A percentile compares a stretch with the other conserved stretches of the same genome.
These are phyloP conservation scores for Filobasidium wieringae DNA, from an alignment of 768 basidiomycete species.

Conservation along the genomic window DNA sequence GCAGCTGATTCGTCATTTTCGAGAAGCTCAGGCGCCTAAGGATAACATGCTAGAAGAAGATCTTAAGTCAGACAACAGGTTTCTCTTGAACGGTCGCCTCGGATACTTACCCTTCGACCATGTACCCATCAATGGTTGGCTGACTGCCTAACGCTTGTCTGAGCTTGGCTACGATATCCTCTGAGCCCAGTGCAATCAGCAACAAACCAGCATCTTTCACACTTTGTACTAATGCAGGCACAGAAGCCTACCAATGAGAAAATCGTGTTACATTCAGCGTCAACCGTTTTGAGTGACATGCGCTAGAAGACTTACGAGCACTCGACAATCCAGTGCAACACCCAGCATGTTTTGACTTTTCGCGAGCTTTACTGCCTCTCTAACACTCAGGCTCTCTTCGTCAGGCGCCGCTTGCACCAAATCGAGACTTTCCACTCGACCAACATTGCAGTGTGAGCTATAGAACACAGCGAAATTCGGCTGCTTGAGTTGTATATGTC, in stretches of 20 bases:
- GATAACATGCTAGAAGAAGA: no score
- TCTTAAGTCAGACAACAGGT: no score
- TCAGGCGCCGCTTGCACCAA: constrained; percentile 28
- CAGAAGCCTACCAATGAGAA: constrained; percentile 52
- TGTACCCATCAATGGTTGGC: constrained; percentile 16
- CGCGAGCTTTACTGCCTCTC: constrained; percentile 85
- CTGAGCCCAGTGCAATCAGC: constrained; percentile 66
- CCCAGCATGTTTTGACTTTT: constrained; percentile 86
- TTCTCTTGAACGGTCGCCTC: no score
- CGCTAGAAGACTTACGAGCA: constrained; percentile 61
- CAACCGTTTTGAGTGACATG: neutral
- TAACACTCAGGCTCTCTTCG: constrained; percentile 53
- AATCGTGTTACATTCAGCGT: neutral
- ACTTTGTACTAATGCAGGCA: constrained; percentile 77
- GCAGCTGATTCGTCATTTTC: no score
- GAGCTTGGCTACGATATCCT: constrained; percentile 40
- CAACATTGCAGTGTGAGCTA: constrained; percentile 69
- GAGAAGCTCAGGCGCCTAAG: no score
- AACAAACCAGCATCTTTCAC: constrained; percentile 81
- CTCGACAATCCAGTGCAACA: constrained; percentile 70
- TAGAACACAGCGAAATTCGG: constrained; percentile 68
- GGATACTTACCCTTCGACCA: constrained; percentile 16
- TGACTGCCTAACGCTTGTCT: constrained; percentile 14
- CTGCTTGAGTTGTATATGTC: constrained; percentile 44
- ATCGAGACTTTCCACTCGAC: constrained; percentile 26